phyloP scores from a whole-genome alignment of 371 early-diverging fungal genomes.

The Mortierella sp. region DNA sequence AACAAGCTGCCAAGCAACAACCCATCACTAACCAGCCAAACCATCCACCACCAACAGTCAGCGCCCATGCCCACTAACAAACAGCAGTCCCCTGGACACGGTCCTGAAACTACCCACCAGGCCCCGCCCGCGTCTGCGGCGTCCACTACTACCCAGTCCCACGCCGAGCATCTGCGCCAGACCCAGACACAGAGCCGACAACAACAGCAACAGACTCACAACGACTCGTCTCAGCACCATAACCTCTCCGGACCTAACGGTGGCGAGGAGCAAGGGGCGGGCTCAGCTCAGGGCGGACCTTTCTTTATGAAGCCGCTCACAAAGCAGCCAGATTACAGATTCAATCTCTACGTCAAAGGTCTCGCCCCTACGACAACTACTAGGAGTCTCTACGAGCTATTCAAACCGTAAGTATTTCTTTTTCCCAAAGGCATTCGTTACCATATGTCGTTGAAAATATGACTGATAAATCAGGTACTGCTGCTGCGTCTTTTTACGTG shows the following conservation, averaged over 20 bases:
- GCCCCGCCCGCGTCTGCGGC: neutral
- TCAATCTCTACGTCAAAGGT: slow-evolving; percentile 90
- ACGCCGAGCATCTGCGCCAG: neutral
- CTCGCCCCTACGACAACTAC: slow-evolving; percentile 81
- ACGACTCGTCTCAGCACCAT: neutral
- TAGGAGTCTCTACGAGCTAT: slow-evolving; percentile 77
- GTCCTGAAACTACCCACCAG: neutral
- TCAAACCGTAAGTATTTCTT: slow-evolving; percentile 64
- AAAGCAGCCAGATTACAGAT: slow-evolving; percentile 27
- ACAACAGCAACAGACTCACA: neutral
- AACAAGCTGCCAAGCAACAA: neutral
- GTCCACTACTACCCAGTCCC: too few species aligned
- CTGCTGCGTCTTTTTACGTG: neutral
- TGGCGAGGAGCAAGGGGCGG: neutral
- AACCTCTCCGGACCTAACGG: neutral
- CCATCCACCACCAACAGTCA: neutral
- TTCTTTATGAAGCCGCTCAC: slow-evolving; percentile 40
- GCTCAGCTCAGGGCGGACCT: neutral
- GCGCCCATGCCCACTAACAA: neutral
- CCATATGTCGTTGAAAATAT: neutral
- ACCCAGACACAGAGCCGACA: neutral
- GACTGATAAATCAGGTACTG: neutral
- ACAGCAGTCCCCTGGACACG: slow-evolving; percentile 6
- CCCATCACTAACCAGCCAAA: neutral
- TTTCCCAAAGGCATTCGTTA: slow-evolving; percentile 11